Conservation (phyloP, 1,284 basidiomycete genomes). For the Trichosporon sp. region DNA sequence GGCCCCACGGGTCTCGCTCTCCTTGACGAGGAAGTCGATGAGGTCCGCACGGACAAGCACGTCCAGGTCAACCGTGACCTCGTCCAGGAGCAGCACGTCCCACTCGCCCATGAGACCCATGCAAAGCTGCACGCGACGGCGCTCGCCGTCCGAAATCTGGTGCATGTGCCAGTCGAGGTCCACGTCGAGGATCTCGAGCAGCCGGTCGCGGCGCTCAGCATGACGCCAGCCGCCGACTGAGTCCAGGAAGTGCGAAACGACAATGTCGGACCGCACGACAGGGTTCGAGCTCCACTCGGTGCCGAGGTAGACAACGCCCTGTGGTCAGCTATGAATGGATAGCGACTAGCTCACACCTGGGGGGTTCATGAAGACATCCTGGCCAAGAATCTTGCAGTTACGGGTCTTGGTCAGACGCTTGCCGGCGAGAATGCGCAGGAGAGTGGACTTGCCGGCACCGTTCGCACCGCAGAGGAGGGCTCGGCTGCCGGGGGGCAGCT, state of each 20-base stretch:
- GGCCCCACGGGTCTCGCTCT: slow-evolving; percentile 73
- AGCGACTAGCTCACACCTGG: slow-evolving; percentile 45
- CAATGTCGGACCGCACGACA: slow-evolving; percentile 85
- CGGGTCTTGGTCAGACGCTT: slow-evolving; percentile 71
- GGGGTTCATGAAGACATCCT: slow-evolving; percentile 71
- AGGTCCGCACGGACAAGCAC: slow-evolving; percentile 90
- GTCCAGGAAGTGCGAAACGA: slow-evolving; percentile 83
- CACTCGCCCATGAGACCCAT: slow-evolving; percentile 96
- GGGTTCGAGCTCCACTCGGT: slow-evolving; percentile 96
- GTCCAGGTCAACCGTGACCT: slow-evolving; percentile 98
- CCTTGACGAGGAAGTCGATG: slow-evolving; percentile 77
- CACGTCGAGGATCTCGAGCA: slow-evolving; percentile 89
- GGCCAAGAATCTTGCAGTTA: slow-evolving; percentile 67
- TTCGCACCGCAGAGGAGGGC: slow-evolving; percentile 87
- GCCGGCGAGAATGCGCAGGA: slow-evolving; percentile 89
- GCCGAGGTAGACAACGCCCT: slow-evolving; percentile 83
- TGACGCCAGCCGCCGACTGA: slow-evolving; percentile 93
- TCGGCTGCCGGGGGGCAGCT: slow-evolving; percentile 67
- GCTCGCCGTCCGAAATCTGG: slow-evolving; percentile 90
- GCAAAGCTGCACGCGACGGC: slow-evolving; percentile 87
- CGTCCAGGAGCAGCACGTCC: slow-evolving; percentile 89
- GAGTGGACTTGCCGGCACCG: slow-evolving; percentile 92
- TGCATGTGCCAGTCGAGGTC: slow-evolving; percentile 73
- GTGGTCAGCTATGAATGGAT: neutral
- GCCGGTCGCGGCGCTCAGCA: slow-evolving; percentile 75